Evolutionary conservation across 2,329 filamentous ascomycete species (phyloP).

Genomic region (Onygenales sp.): DNA sequence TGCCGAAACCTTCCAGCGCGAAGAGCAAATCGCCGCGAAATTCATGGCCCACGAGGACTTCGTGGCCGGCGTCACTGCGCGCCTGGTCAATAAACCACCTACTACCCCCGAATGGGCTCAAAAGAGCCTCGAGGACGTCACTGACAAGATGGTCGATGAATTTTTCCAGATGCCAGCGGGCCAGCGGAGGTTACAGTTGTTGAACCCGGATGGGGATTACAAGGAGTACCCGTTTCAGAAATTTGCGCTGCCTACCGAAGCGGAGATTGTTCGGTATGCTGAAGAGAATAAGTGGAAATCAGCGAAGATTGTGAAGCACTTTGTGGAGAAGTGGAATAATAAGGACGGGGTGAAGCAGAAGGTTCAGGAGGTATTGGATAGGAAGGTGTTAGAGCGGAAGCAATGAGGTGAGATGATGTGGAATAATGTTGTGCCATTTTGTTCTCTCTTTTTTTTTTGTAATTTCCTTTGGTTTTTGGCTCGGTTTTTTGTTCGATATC

Average conservation of each 20-base stretch:
- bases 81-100: constrained; percentile 61
- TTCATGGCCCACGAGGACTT: constrained; percentile 95
- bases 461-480: no score
- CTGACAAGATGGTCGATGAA: constrained; percentile 46
- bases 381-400: constrained; percentile 41
- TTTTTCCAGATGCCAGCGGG: constrained; percentile 56
- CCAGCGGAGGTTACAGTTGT: constrained; percentile 46
- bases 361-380: constrained; percentile 56
- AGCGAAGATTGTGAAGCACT: constrained; percentile 52
- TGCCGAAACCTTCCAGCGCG: constrained; percentile 70
- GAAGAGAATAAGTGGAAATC: constrained; percentile 36
- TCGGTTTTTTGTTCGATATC: no score
- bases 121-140: constrained; percentile 58
- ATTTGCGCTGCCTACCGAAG: constrained; percentile 66
- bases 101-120: constrained; percentile 67
- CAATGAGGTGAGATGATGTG: constrained; percentile 15
- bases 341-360: constrained; percentile 63
- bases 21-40: constrained; percentile 70
- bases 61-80: constrained; percentile 76
- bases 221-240: constrained; percentile 59
- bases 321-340: constrained; percentile 49
- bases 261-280: constrained; percentile 34
- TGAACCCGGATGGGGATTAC: constrained; percentile 53
- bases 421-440: background rate
- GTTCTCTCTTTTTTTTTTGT: background rate